Base-by-base conservation (phyloP, 106 monocot genomes). In the Apostasia shenzhenica region DNA sequence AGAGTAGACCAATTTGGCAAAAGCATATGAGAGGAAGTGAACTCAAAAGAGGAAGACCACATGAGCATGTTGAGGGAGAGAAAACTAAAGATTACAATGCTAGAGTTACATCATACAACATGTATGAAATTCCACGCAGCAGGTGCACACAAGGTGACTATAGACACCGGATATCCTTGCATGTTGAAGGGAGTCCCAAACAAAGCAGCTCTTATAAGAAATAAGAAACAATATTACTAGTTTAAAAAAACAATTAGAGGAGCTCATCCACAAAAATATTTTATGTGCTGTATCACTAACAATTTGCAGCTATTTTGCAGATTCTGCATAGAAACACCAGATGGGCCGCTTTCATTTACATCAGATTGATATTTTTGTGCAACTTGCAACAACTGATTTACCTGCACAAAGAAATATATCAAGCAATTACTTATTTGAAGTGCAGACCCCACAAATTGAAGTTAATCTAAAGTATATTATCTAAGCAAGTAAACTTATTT, bases 341-440 rank as follows among this genome's bases (percentile, higher is more conserved):
- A 61, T 54, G 85, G 48, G 2, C 82, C 89, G 77, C 56, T 70
- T 67, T 85, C 89, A 80, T 38, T 80, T 58, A 73, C 54, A 75
- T 77, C 69, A 82, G 68, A 72, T 67, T 89, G 89, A 80, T 78
- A 82, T 70, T 85, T 89, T 7, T 85, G 82, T 53, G 85, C 85
- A 63, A 76, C 85, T 63, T 85, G 85, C 62, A 85, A 50, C 62
- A 85, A 69, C 58, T 80, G 85, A 74, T 77, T 89, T 8, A 89
- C 80, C 89, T 89, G 80, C 46, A 67, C 65, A 61, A 58, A 43
- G 14, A 54, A 57, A 45, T 6, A 62, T 62, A 5, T 5, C 45
- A 41, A 44, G 62, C n/a, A n/a, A 45, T 41, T 45, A 5, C 26
- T 26, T 26, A 26, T 26, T 26, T 26, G 26, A 26, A 26, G 40